Evolutionary conservation across 306 rosid genomes (phyloP).

Genomic region (Glycine latifolia): DNA sequence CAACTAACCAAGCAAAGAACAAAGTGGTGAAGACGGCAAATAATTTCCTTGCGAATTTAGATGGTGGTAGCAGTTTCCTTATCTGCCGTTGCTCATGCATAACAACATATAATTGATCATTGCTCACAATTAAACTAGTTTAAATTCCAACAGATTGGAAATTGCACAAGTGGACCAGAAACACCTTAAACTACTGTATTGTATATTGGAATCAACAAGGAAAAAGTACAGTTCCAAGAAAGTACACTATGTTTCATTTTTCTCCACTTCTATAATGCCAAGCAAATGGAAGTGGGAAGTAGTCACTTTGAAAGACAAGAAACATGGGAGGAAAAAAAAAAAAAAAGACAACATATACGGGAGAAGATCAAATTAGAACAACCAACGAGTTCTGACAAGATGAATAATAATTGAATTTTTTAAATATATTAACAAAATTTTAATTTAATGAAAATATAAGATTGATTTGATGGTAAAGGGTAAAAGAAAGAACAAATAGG

Average conservation of each 20-base stretch:
- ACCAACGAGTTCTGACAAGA: no score
- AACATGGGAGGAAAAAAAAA: neutral
- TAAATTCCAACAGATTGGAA: no score
- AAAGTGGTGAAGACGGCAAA: slow-evolving; percentile 78
- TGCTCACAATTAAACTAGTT: neutral
- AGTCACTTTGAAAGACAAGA: neutral
- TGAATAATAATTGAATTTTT: no score
- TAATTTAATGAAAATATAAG: no score
- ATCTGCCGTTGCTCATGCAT: slow-evolving; percentile 61
- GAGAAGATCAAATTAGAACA: neutral
- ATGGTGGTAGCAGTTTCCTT: slow-evolving; percentile 62
- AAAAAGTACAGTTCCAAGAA: neutral
- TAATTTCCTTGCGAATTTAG: slow-evolving; percentile 70
- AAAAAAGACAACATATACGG: neutral
- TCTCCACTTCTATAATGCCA: neutral
- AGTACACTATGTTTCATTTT: neutral
- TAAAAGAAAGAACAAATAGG: no score
- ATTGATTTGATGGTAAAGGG: no score
- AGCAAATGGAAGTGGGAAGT: neutral
- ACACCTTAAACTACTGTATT: neutral
- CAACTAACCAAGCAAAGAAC: slow-evolving; percentile 90
- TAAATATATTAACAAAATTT: no score
- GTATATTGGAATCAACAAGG: neutral
- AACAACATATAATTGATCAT: neutral
- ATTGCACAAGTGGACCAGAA: neutral